Conservation (phyloP, 2,329 filamentous ascomycete genomes). For the Diaporthe amygdali region DNA sequence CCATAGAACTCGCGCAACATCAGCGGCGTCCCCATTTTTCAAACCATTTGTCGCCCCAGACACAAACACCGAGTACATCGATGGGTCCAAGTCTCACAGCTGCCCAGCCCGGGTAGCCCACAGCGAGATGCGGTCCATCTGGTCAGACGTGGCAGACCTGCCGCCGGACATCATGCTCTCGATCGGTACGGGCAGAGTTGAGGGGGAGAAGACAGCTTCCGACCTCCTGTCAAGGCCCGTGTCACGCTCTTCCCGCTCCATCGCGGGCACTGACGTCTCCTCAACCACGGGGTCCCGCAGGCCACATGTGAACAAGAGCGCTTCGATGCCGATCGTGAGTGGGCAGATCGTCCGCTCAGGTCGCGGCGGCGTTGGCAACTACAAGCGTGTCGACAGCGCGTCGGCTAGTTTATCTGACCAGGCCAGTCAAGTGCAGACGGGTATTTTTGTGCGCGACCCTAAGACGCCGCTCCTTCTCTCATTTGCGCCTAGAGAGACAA, state of each 20-base stretch:
- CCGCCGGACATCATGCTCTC: constrained; percentile 1
- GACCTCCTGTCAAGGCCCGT: not conserved
- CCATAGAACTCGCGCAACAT: not conserved
- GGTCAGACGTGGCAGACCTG: not conserved
- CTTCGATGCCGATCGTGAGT: not conserved
- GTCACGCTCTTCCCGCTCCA: not conserved
- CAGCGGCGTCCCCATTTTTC: not conserved
- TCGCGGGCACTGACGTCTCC: not conserved
- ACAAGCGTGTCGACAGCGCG: not conserved
- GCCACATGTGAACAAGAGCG: not conserved
- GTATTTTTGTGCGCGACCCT: not conserved
- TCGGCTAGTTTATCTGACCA: not conserved
- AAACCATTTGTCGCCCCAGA: not conserved
- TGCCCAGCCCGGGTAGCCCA: not conserved
- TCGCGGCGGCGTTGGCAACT: not conserved
- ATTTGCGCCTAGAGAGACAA: not conserved
- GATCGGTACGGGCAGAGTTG: not conserved
- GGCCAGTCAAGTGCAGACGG: not conserved
- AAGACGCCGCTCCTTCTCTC: not conserved
- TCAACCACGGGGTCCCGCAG: not conserved
- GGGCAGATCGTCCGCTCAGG: not conserved
- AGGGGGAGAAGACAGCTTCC: not conserved
- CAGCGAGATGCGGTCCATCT: not conserved
- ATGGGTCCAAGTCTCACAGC: not conserved
- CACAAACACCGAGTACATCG: not conserved